A percentile compares a stretch with the other conserved stretches of the same genome.
These are phyloP conservation scores for Xylaria sp. DNA, from an alignment of 2,329 filamentous ascomycete species.

Conservation along the genomic window DNA sequence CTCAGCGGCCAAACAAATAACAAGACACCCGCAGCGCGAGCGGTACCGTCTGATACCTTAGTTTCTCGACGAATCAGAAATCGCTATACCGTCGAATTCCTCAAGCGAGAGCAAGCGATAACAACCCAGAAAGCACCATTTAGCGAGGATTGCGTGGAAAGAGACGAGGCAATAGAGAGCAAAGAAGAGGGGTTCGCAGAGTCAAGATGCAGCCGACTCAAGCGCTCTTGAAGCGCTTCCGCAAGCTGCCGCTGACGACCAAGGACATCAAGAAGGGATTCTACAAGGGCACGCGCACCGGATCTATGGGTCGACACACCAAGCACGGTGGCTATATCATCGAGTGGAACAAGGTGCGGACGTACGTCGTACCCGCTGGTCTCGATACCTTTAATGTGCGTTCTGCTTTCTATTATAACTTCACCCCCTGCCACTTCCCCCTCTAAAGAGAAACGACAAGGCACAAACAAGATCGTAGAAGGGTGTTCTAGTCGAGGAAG, in stretches of 20 bases:
- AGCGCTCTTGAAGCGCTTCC: conserved; percentile 73
- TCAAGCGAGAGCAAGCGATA: neutral
- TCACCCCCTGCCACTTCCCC: neutral
- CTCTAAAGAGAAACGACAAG: neutral
- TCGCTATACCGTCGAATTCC: neutral
- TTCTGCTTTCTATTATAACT: conserved; percentile 10
- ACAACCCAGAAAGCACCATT: neutral
- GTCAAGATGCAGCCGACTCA: conserved; percentile 74
- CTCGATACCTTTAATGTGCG: conserved; percentile 78
- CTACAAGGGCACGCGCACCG: conserved; percentile 96
- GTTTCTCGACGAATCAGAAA: neutral
- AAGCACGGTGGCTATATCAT: conserved; percentile 86
- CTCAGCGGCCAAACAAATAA: neutral
- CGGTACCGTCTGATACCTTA: no score
- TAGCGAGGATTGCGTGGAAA: neutral
- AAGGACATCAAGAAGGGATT: conserved; percentile 93
- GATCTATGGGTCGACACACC: conserved; percentile 86
- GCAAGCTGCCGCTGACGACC: conserved; percentile 85
- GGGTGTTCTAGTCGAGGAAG: neutral
- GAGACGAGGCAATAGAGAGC: neutral
- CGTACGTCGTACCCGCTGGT: conserved; percentile 81
- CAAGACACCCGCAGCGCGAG: neutral
- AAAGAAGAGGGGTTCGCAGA: neutral
- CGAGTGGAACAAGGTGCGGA: conserved; percentile 88
- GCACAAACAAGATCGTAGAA: neutral